These are phyloP conservation scores for Monascus purpureus DNA, from an alignment of 495 filamentous ascomycete genomes.

Conservation along the genomic window DNA sequence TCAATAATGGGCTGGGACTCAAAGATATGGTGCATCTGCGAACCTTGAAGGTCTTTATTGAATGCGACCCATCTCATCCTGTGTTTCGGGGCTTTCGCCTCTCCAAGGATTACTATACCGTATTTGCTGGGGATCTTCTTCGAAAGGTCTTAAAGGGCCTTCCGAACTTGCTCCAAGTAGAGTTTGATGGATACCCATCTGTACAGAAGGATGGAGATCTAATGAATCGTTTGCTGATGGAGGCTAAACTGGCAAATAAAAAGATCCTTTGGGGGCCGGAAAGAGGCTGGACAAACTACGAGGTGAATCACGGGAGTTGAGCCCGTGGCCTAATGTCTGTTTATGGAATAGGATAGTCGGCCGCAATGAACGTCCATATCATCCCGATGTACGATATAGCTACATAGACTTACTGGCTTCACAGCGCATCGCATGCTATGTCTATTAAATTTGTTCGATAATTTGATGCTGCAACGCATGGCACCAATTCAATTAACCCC, in stretches of 20 bases:
- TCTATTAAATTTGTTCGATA: no score
- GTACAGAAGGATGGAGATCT: constrained; percentile 56
- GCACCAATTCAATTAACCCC: no score
- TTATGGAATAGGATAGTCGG: no score
- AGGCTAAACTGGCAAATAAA: constrained; percentile 34
- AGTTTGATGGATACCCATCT: constrained; percentile 63
- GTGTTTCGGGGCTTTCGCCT: constrained; percentile 60
- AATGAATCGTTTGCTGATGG: constrained; percentile 51
- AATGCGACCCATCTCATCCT: constrained; percentile 62
- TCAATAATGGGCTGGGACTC: constrained; percentile 51
- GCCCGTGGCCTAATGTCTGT: no score
- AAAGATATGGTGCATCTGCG: constrained; percentile 45
- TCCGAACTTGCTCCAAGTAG: constrained; percentile 44
- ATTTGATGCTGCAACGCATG: no score
- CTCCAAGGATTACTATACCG: constrained; percentile 58
- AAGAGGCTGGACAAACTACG: constrained; percentile 42
- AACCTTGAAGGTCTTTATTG: constrained; percentile 59
- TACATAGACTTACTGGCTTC: no score
- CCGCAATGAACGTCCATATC: no score
- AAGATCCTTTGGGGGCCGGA: constrained; percentile 56
- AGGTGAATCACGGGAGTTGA: no score
- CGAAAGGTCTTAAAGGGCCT: constrained; percentile 42
- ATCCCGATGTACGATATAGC: no score
- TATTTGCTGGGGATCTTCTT: constrained; percentile 49
- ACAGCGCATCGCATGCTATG: no score